Base-by-base conservation (phyloP, 2,329 filamentous ascomycete species). In the Aspergillus nomiae region DNA sequence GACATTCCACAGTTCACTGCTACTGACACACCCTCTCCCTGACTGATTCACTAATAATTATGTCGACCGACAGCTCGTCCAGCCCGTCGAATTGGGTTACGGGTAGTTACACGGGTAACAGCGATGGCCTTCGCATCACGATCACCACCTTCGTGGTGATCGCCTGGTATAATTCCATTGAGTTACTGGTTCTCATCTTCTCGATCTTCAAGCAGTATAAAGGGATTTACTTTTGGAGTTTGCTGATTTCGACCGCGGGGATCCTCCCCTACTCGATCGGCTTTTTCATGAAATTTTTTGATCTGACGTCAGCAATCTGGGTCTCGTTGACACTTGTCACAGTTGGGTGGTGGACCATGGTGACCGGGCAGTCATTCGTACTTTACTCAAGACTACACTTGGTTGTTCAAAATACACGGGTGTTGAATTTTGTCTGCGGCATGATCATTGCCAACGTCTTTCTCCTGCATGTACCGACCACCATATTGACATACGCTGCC, bases 331-430 rank as follows among this genome's bases (percentile, higher is more conserved):
- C 79, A 16, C 64, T 82, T 16, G 71, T 83, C 28, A 78, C 77
- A 12, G 62, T 87, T 58, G 86, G 84, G 28, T 84, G 86, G 83
- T 83, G 82, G 69, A 63, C 77, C 1, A 87, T 88, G 84, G 82
- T 88, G 1, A 86, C 51, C 4, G 51, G 51, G 19, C 51, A 54
- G 51, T 36, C 30, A 2, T 54, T 54, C 30, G 51, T 54, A 2
- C 76, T 89, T 1, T 88, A 85, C 77, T 88, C 85, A 0, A 81
- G 86, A 5, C 79, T 89, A 4, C 85, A 88, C 66, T 76, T 89
- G 11, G 78, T 89, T 12, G 74, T 85, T 1, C 81, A 80, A 48
- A 83, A 85, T 32, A 73, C 76, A 2, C 73, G 70, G 0, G 69
- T 83, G 1, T 72, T 88, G 2, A 80, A 78, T 19, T 74, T 77